Evolutionary conservation across 192 early-diverging fungal species (phyloP), one percentile per base, ranked within the genome.

Genomic region (Entomortierella beljakovae): DNA sequence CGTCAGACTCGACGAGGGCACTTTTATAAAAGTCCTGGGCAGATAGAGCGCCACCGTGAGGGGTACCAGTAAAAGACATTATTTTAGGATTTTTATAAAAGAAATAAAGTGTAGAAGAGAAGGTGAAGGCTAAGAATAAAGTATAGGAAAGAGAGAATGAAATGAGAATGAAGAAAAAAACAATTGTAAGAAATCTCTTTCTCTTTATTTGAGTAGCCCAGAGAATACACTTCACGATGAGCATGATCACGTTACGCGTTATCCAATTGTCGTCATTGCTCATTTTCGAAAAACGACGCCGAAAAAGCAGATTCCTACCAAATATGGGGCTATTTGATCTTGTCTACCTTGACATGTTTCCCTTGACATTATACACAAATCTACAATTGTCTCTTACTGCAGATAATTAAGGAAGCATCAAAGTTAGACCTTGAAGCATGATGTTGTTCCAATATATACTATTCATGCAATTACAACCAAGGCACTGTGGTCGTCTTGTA

Each of bases 51-150:
- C 66, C 61, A 32, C n/a, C 16, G 32, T 51, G 37, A 38, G 75
- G 75, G 6, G 57, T 26, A 15, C 75, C 75, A 22, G 62, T 57
- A 46, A 79, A 79, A 59, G 67, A 70, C 75, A 79, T 76, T 38
- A 50, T 38, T 25, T 50, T 57, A 31, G 18, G 22, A 0, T 23
- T 49, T 15, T 32, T 2, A 51, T 42, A 22, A 13, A 28, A 6
- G 26, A 61, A 61, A 43, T 20, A 61, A 61, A 43, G 42, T 37
- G 22, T n/a, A 16, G 34, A 52, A 68, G 29, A 31, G 20, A 58
- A 13, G 22, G 37, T 25, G 22, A 26, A 22, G 2, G 33, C 2
- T 15, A 11, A 23, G 29, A 34, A 20, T 32, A 9, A 15, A 6
- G 28, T 6, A 29, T 7, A 18, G 5, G 6, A 20, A 28, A 52